phyloP scores from a whole-genome alignment of 345 rosid species.

The Cardamine occulta region DNA sequence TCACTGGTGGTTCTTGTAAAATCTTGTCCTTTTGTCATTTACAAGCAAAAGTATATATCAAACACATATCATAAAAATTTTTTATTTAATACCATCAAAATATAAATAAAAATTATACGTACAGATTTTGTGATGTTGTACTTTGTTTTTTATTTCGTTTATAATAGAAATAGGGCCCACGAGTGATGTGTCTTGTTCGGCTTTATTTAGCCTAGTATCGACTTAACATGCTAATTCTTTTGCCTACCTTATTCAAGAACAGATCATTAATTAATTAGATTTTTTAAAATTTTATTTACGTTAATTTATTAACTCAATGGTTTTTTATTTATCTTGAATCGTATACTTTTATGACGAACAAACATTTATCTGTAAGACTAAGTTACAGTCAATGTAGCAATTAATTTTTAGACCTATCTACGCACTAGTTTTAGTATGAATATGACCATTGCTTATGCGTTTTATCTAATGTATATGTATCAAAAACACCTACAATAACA shows the following conservation, averaged over 20 bases:
- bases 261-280: neutral
- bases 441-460: neutral
- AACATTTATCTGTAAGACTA: neutral
- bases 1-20: neutral
- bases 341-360: neutral
- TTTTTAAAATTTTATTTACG: neutral
- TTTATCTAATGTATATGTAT: neutral
- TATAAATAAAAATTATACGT: neutral
- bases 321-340: neutral
- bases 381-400: neutral
- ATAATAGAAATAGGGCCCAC: slow-evolving; percentile 3
- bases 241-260: slow-evolving; percentile 16
- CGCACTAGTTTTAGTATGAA: neutral
- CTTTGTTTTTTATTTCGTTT: neutral
- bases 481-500: neutral
- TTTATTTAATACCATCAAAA: neutral
- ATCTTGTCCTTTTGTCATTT: neutral
- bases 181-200: neutral
- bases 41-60: neutral
- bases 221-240: slow-evolving; percentile 5
- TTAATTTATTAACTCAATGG: neutral
- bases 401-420: neutral
- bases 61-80: neutral
- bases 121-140: neutral
- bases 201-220: slow-evolving; percentile 7